Percentiles rank a stretch among this genome's conserved stretches.
Conservation (phyloP, 2,329 filamentous ascomycete species). For the Endoconidiophora laricicola region DNA sequence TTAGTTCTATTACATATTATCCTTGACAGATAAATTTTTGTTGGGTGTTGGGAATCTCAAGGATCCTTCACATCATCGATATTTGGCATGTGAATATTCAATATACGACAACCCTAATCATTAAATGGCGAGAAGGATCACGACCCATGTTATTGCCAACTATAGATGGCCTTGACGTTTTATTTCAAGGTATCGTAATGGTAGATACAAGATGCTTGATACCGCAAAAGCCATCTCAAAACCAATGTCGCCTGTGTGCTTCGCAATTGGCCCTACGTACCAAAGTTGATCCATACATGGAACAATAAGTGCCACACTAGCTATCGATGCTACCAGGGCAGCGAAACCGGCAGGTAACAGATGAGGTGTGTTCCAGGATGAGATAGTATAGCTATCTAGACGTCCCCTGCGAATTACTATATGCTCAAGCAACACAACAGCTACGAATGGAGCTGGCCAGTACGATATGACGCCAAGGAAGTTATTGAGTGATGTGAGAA, state of each 20-base stretch:
- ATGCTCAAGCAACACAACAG: constrained; percentile 26
- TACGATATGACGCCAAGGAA: constrained; percentile 30
- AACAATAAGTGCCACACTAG: constrained; percentile 29
- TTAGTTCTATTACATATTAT: too few species aligned
- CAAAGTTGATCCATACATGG: constrained; percentile 39
- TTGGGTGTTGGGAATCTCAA: too few species aligned
- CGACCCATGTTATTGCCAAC: too few species aligned
- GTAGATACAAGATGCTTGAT: constrained; percentile 24
- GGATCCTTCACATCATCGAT: too few species aligned
- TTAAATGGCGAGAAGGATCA: too few species aligned
- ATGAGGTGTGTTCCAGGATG: constrained; percentile 28
- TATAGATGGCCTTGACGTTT: constrained; percentile 12
- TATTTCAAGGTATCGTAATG: constrained; percentile 27
- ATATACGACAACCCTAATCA: too few species aligned
- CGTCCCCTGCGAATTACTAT: constrained; percentile 25
- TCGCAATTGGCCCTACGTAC: constrained; percentile 38
- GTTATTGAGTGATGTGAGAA: constrained; percentile 27
- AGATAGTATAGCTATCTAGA: constrained; percentile 25
- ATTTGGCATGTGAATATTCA: too few species aligned
- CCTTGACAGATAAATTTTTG: too few species aligned
- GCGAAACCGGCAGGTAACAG: constrained; percentile 26
- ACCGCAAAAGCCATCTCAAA: constrained; percentile 41
- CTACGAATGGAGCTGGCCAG: constrained; percentile 27
- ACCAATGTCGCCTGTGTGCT: constrained; percentile 38
- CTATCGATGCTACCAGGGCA: constrained; percentile 25